A percentile compares a stretch with the other conserved stretches of the same genome.
Conservation (phyloP, 2,329 filamentous ascomycete genomes). For the Aspergillus piperis region DNA sequence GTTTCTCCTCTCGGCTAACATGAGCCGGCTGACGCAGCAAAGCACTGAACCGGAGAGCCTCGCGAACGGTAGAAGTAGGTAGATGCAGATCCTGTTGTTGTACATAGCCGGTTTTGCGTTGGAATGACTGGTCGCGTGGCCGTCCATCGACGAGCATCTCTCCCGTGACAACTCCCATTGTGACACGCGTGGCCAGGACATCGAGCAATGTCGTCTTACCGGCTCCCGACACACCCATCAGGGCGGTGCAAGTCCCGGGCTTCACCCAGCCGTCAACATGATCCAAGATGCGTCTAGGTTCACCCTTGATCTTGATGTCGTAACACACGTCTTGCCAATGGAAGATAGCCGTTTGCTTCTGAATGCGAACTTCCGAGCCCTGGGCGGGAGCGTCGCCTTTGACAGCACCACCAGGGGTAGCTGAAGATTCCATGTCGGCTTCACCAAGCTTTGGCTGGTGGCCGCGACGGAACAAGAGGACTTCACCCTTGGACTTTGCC, state of each 20-base stretch:
- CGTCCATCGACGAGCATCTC: slow-evolving; percentile 78
- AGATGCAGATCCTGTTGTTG: slow-evolving; percentile 91
- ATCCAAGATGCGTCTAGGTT: slow-evolving; percentile 73
- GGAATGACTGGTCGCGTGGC: slow-evolving; percentile 75
- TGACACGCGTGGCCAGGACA: slow-evolving; percentile 78
- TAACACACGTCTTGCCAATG: slow-evolving; percentile 85
- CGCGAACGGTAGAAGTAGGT: slow-evolving; percentile 78
- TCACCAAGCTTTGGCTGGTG: slow-evolving; percentile 1
- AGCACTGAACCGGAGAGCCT: slow-evolving; percentile 85
- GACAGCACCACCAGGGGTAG: slow-evolving; percentile 20
- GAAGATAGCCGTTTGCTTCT: slow-evolving; percentile 73
- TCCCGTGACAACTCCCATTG: slow-evolving; percentile 83
- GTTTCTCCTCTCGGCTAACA: slow-evolving; percentile 71
- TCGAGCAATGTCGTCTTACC: slow-evolving; percentile 95
- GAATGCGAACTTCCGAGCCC: slow-evolving; percentile 46
- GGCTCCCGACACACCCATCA: slow-evolving; percentile 88
- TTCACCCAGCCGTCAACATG: slow-evolving; percentile 92
- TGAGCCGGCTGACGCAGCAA: slow-evolving; percentile 77
- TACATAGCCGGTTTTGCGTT: slow-evolving; percentile 85
- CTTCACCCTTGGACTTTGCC: slow-evolving; percentile 72
- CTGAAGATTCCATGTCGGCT: slow-evolving; percentile 4
- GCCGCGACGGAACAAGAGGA: slow-evolving; percentile 68
- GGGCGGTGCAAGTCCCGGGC: slow-evolving; percentile 80
- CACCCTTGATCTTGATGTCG: slow-evolving; percentile 75
- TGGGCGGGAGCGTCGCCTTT: slow-evolving; percentile 30